These are phyloP conservation scores for Dittrichia graveolens DNA, from an alignment of 129 eudicot species.

Conservation along the genomic window DNA sequence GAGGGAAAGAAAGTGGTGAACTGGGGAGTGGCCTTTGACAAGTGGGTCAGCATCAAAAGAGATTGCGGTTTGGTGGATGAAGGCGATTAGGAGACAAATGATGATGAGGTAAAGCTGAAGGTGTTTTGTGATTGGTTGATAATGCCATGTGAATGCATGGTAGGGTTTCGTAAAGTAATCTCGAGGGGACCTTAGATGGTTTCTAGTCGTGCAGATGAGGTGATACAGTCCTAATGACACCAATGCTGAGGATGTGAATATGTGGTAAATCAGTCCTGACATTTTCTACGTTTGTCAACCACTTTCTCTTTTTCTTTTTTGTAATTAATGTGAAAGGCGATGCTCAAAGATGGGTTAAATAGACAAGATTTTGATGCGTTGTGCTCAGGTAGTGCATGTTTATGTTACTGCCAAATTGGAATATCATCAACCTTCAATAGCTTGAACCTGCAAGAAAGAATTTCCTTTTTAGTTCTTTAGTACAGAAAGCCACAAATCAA, in stretches of 20 bases:
- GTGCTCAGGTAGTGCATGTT: conserved; percentile 9
- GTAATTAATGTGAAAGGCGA: background rate
- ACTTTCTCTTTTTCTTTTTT: conserved; percentile 5
- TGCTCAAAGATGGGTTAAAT: background rate
- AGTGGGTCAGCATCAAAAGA: conserved; percentile 72
- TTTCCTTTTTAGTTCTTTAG: conserved; percentile 7
- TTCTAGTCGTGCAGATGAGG: conserved; percentile 62
- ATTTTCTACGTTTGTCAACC: conserved; percentile 10
- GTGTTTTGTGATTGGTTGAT: conserved; percentile 34
- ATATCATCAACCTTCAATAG: conserved; percentile 16
- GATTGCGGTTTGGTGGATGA: conserved; percentile 57
- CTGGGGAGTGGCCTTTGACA: conserved; percentile 76
- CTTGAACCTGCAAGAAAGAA: conserved; percentile 33
- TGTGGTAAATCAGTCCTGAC: conserved; percentile 49
- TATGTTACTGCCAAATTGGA: conserved; percentile 10
- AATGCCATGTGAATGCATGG: conserved; percentile 45
- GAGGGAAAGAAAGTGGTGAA: conserved; percentile 76
- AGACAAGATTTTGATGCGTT: background rate
- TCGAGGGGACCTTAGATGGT: conserved; percentile 65
- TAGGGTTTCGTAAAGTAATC: conserved; percentile 74
- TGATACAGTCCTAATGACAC: conserved; percentile 70
- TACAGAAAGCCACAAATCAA: conserved; percentile 5
- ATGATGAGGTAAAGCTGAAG: conserved; percentile 63
- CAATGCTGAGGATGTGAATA: conserved; percentile 53
- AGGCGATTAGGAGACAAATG: conserved; percentile 59